These are phyloP conservation scores for Flueggea neowawraea DNA, from an alignment of 441 rosid genomes.

Conservation along the genomic window DNA sequence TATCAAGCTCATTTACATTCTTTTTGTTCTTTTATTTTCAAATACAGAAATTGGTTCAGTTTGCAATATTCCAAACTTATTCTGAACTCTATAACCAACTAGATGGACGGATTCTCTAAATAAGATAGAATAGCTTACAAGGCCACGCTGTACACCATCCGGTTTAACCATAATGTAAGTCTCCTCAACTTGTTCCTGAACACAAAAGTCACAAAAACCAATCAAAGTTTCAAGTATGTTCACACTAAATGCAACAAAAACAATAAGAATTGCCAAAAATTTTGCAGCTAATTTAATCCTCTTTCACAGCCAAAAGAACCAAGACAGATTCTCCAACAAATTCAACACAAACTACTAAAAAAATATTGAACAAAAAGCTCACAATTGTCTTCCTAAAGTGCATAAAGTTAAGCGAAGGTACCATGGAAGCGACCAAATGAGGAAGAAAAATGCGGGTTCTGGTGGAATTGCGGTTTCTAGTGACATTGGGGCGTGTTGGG, in stretches of 20 bases:
- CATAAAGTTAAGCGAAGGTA: conserved; percentile 10
- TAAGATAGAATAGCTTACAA: conserved; percentile 44
- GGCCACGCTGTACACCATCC: conserved; percentile 91
- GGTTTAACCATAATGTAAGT: conserved; percentile 94
- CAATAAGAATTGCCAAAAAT: neutral
- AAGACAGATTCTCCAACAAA: neutral
- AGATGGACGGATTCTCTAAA: neutral
- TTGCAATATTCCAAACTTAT: neutral
- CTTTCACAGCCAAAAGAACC: too few species aligned
- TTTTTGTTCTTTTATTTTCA: too few species aligned
- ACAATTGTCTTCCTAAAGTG: neutral
- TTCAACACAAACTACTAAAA: neutral
- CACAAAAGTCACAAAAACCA: conserved; percentile 4
- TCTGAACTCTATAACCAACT: neutral
- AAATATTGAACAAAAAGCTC: neutral
- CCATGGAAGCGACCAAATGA: conserved; percentile 80
- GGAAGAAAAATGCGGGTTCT: conserved; percentile 70
- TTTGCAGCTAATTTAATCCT: neutral
- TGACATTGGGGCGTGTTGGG: conserved; percentile 22
- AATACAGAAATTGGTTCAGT: neutral
- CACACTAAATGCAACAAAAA: neutral
- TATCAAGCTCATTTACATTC: neutral
- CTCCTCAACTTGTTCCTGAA: conserved; percentile 73
- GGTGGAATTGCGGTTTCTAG: conserved; percentile 30
- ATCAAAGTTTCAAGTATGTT: neutral